These are phyloP conservation scores for Saussurea involucrata DNA, from an alignment of 129 eudicot genomes.

Conservation along the genomic window DNA sequence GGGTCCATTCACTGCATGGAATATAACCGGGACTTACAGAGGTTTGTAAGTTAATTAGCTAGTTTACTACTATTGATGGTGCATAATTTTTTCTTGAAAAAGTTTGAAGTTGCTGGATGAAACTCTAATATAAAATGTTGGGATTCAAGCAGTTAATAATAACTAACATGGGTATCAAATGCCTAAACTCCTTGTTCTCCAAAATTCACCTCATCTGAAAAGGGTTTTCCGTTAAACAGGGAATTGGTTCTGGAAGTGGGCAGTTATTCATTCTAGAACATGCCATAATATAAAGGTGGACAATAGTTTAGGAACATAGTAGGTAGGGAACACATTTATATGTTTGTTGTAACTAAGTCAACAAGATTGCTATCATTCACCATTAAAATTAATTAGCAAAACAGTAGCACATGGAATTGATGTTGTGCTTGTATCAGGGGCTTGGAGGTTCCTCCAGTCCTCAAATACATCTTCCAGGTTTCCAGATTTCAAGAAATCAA, in stretches of 20 bases:
- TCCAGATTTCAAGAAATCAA: slow-evolving; percentile 70
- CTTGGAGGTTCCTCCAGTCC: slow-evolving; percentile 75
- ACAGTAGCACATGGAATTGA: neutral
- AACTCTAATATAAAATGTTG: neutral
- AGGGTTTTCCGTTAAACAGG: neutral
- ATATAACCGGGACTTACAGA: slow-evolving; percentile 89
- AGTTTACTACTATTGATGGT: neutral
- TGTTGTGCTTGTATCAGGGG: slow-evolving; percentile 48
- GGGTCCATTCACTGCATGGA: slow-evolving; percentile 83
- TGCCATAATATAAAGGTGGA: neutral
- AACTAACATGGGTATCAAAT: neutral
- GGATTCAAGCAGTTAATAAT: neutral
- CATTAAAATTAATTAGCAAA: neutral
- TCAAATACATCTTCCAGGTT: slow-evolving; percentile 66
- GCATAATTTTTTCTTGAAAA: neutral
- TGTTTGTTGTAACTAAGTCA: neutral
- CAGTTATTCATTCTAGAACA: neutral
- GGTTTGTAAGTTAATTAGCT: slow-evolving; percentile 50
- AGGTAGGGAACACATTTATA: neutral
- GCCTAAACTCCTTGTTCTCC: neutral
- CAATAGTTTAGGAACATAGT: neutral
- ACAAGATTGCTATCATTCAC: neutral
- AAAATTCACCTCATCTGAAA: neutral
- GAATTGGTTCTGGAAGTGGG: neutral
- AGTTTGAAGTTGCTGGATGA: neutral